Conservation (phyloP, 176 grass and related monocot species). For the Pontederia crassipes region DNA sequence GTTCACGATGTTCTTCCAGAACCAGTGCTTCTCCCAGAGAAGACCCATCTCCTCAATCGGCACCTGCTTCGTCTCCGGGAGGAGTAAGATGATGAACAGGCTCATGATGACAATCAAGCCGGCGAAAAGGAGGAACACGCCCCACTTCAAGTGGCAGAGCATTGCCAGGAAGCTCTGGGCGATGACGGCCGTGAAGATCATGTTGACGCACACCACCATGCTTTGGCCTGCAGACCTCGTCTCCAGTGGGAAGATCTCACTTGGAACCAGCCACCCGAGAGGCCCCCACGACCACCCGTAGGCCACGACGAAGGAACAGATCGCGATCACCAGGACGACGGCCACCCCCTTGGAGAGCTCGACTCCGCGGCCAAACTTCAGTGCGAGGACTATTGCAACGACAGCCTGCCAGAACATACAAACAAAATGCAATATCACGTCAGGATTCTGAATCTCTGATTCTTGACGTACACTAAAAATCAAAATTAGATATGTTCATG, state of each 20-base stretch:
- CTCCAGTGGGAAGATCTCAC: conserved; percentile 92
- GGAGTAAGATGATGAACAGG: conserved; percentile 61
- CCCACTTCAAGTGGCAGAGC: conserved; percentile 75
- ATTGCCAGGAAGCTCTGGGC: conserved; percentile 97
- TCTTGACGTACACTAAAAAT: background rate
- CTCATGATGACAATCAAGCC: conserved; percentile 79
- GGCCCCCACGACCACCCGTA: conserved; percentile 97
- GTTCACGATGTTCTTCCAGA: conserved; percentile 69
- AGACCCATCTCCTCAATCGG: conserved; percentile 93
- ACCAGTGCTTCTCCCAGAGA: conserved; percentile 91
- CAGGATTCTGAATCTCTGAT: background rate
- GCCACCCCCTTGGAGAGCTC: conserved; percentile 49
- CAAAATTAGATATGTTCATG: background rate
- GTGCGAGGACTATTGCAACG: conserved; percentile 48
- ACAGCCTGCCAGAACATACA: conserved; percentile 29
- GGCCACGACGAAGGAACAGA: conserved; percentile 80
- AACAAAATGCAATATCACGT: background rate
- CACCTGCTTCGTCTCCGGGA: conserved; percentile 97
- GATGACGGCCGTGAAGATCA: conserved; percentile 91
- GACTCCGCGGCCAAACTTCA: conserved; percentile 61
- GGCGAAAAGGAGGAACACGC: conserved; percentile 84
- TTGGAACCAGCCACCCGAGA: conserved; percentile 87
- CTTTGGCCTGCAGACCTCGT: conserved; percentile 90
- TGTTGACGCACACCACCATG: conserved; percentile 94
- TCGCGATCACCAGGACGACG: conserved; percentile 55